A percentile compares a stretch with the other conserved stretches of the same genome.
phyloP scores from a whole-genome alignment of 352 stramenopile genomes.

The Phytophthora lateralis region DNA sequence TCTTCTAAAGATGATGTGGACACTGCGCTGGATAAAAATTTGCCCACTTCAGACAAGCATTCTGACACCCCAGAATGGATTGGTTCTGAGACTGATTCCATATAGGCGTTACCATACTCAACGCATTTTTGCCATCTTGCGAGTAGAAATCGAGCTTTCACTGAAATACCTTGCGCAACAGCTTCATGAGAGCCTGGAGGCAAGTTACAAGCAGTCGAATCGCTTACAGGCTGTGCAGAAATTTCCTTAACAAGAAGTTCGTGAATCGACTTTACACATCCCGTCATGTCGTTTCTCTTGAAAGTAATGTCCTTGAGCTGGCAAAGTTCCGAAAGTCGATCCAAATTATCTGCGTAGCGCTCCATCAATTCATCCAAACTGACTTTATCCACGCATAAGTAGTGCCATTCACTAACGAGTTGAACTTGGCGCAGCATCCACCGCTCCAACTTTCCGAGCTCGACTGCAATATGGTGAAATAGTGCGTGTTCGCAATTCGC shows the following conservation, averaged over 20 bases:
- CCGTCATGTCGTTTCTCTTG: constrained; percentile 40
- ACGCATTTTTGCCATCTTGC: constrained; percentile 33
- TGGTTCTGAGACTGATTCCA: constrained; percentile 10
- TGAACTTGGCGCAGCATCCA: constrained; percentile 73
- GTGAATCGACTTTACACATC: constrained; percentile 47
- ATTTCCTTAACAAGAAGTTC: constrained; percentile 31
- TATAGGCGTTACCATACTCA: constrained; percentile 4
- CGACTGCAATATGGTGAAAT: constrained; percentile 39
- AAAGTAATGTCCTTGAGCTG: constrained; percentile 47
- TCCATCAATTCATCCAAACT: constrained; percentile 57
- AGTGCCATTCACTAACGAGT: constrained; percentile 68
- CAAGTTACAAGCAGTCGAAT: neutral
- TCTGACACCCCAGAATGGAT: constrained; percentile 4
- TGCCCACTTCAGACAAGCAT: constrained; percentile 26
- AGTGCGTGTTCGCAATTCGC: constrained; percentile 13
- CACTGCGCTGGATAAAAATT: constrained; percentile 41
- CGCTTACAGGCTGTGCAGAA: constrained; percentile 3
- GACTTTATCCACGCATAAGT: constrained; percentile 47
- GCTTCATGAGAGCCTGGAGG: constrained; percentile 33
- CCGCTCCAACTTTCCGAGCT: constrained; percentile 55
- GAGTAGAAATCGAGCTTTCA: constrained; percentile 41
- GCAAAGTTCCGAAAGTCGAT: constrained; percentile 58
- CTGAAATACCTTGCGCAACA: constrained; percentile 34
- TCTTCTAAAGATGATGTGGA: constrained; percentile 31
- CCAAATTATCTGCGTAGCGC: constrained; percentile 51